Evolutionary conservation across 192 early-diverging fungal genomes (phyloP), one percentile per base, ranked within the genome.

Genomic region (Gaertneriomyces sp.): DNA sequence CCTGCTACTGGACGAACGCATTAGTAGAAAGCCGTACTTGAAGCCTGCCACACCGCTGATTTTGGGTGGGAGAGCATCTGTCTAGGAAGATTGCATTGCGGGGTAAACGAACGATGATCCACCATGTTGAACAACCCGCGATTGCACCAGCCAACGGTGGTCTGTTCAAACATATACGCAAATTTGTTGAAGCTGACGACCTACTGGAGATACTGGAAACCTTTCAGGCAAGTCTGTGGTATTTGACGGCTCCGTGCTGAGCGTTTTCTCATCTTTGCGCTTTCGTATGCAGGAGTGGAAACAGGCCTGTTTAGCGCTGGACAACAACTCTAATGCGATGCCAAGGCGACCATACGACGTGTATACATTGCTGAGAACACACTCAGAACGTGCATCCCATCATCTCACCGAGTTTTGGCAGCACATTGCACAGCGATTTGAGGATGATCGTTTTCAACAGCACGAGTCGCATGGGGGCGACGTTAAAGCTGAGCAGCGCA

Each of bases 181-280:
- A 65, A 53, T 65, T 65, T 56, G 41, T 56, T 25, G 63, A 65
- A 39, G 63, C 63, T n/a, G 63, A 65, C 2, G 63, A 65, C 53
- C 7, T 65, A 7, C 9, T 65, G 41, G 63, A 65, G 10, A 45
- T 65, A 33, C 63, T 65, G 41, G 53, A 65, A 12, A 14, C 52
- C 8, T 65, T 65, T 42, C 42, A 53, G 44, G 53, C 44, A 10
- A 33, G 54, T 55, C 25, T 55, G 11, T n/a, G 47, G 25, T 33
- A 0, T 49, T 49, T 49, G 47, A 49, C 47, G 2, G 12, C 17
- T 49, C 12, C 11, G 47, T 12, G 17, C 47, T 3, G 47, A 3
- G 3, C 12, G 11, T 49, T 49, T 47, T 12, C 47, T 49, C 12
- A 49, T 49, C 1, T 49, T 49, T 49, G 47, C 11, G 25, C 25